Evolutionary conservation across 2,329 filamentous ascomycete species (phyloP), one percentile per base, ranked within the genome.

Genomic region (Tolypocladium nubicola): DNA sequence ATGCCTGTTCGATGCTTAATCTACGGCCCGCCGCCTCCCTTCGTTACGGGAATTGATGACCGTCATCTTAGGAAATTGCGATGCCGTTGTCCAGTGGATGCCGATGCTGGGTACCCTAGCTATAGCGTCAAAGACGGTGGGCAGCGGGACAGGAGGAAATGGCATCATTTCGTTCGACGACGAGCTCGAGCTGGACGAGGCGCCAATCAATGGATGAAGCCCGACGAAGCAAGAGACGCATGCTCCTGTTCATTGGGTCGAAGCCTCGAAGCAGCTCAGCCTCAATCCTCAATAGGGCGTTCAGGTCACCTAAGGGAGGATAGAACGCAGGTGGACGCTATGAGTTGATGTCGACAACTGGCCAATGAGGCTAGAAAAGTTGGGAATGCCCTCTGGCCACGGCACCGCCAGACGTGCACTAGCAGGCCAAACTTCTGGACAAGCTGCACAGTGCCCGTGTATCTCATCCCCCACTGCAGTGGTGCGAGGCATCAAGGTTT

Each of bases 21-120:
- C 11, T 26, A 26, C 47, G 47, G 30, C 16, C 47, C 47, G 47
- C 47, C 26, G 8, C 26, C 47, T 30, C 14, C 4, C 45, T 3
- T 45, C 43, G 45, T 19, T 14, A 30, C 37, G 16, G 23, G 23
- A 53, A 39, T 26, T 49, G 41, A 55, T 49, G 39, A 47, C n/a
- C 21, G n/a, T 56, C 57, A 56, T 56, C 47, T 49, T 39, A 53
- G 19, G 57, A 58, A 52, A 58, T 58, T 58, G 53, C 52, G 41
- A 55, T 14, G 14, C 35, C 26, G 35, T 19, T 47, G 33, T 26
- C 16, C n/a, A 30, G 52, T 41, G 52, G 52, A 54, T 54, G 38
- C 40, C 49, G 16, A 26, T 19, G 26, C 23, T 43, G 38, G 37
- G 47, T 33, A 43, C 45, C 54, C 54, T 33, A 19, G 38, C 13